phyloP scores from a whole-genome alignment of 257 asterid genomes.

The Lithospermum erythrorhizon region DNA sequence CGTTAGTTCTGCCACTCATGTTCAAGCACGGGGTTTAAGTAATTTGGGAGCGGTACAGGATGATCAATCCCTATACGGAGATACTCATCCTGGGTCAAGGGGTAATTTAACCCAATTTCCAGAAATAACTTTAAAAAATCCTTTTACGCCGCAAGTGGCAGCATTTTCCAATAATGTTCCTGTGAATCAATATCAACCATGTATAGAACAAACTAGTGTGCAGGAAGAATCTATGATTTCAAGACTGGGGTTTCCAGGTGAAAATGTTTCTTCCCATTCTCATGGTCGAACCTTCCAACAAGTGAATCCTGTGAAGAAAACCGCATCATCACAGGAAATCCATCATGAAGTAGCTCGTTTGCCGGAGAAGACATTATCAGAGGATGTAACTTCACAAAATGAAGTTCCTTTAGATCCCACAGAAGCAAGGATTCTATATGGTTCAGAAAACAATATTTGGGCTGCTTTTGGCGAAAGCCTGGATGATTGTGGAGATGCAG shows the following conservation, averaged over 20 bases:
- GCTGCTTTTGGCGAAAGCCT: conserved; percentile 46
- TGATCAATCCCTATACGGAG: conserved; percentile 20
- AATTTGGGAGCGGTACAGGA: conserved; percentile 7
- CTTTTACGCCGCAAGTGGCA: conserved; percentile 15
- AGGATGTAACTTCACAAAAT: conserved; percentile 26
- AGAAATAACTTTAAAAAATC: conserved; percentile 8
- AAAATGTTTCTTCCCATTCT: conserved; percentile 24
- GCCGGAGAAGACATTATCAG: conserved; percentile 20
- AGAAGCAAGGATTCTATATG: conserved; percentile 64
- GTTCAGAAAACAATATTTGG: conserved; percentile 72
- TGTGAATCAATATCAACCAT: conserved; percentile 28
- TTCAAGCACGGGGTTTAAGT: conserved; percentile 10
- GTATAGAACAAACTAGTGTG: conserved; percentile 25
- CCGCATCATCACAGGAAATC: conserved; percentile 24
- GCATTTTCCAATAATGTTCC: conserved; percentile 30
- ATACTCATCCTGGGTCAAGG: conserved; percentile 17
- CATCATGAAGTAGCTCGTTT: conserved; percentile 24
- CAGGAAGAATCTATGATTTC: conserved; percentile 32
- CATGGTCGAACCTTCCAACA: conserved; percentile 36
- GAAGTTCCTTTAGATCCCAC: conserved; percentile 59
- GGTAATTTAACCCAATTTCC: conserved; percentile 15
- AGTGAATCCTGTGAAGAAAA: conserved; percentile 25
- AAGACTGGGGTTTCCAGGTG: conserved; percentile 35
- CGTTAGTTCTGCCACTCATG: conserved; percentile 2
- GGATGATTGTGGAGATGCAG: conserved; percentile 31